Percentiles rank a stretch among this genome's conserved stretches.
These are phyloP conservation scores for Pichia exigua DNA, from an alignment of 805 yeast genomes.

Conservation along the genomic window DNA sequence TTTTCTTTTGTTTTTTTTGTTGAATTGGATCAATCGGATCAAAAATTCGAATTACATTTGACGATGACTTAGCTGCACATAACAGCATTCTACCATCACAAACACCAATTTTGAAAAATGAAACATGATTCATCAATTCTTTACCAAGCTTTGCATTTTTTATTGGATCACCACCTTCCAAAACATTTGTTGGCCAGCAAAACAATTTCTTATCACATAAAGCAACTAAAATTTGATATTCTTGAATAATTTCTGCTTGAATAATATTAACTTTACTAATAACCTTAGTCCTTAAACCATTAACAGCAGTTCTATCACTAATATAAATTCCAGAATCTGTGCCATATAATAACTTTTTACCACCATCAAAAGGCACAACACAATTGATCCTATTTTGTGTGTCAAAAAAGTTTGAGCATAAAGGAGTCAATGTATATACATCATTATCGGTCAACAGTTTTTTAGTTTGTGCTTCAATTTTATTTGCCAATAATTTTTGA, in stretches of 20 bases:
- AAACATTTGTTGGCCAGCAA: slow-evolving; percentile 70
- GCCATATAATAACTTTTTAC: slow-evolving; percentile 82
- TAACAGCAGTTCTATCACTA: slow-evolving; percentile 52
- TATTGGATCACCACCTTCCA: slow-evolving; percentile 38
- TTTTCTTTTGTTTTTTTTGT: slow-evolving; percentile 57
- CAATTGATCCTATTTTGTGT: slow-evolving; percentile 75
- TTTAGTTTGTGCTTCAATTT: slow-evolving; percentile 71
- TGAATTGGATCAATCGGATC: slow-evolving; percentile 79
- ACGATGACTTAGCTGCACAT: slow-evolving; percentile 81
- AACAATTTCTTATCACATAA: slow-evolving; percentile 75
- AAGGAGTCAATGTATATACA: slow-evolving; percentile 68
- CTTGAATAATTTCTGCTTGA: slow-evolving; percentile 88
- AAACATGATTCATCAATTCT: slow-evolving; percentile 79
- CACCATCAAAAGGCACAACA: slow-evolving; percentile 91
- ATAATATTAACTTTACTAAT: slow-evolving; percentile 70
- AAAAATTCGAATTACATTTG: slow-evolving; percentile 72
- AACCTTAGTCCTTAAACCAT: slow-evolving; percentile 50
- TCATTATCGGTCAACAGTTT: slow-evolving; percentile 65
- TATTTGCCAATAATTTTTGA: slow-evolving; percentile 74
- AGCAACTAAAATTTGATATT: slow-evolving; percentile 74
- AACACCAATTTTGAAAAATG: slow-evolving; percentile 86
- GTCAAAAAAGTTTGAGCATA: slow-evolving; percentile 70
- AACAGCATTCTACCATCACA: slow-evolving; percentile 84
- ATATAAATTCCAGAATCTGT: slow-evolving; percentile 88
- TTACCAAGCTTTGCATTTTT: slow-evolving; percentile 59